Conservation (phyloP, 768 basidiomycete species). For the Kondoa subrosea region DNA sequence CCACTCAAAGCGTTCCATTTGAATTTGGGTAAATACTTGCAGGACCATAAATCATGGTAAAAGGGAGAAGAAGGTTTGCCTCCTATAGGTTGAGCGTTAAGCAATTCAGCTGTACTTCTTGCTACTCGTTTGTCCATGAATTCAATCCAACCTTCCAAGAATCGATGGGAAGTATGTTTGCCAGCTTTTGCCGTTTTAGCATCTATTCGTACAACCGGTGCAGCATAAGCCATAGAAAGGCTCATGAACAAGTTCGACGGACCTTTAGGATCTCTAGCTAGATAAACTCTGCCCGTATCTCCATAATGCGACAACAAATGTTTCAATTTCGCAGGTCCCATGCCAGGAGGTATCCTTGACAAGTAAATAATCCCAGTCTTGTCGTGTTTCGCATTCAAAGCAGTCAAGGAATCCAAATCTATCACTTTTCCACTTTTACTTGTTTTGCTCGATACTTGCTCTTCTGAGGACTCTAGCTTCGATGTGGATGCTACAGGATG, state of each 20-base stretch:
- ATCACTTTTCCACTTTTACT: conserved; percentile 26
- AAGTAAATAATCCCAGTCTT: conserved; percentile 56
- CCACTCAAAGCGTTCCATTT: conserved; percentile 99
- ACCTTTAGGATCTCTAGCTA: conserved; percentile 31
- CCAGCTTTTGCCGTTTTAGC: conserved; percentile 18
- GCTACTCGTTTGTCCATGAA: conserved; percentile 88
- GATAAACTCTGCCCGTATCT: conserved; percentile 76
- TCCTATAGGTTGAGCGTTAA: conserved; percentile 76
- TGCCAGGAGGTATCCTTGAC: conserved; percentile 88
- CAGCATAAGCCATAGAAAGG: neutral
- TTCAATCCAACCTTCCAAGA: conserved; percentile 95
- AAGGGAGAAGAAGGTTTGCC: conserved; percentile 78
- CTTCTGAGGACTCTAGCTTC: conserved; percentile 12
- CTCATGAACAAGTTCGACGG: conserved; percentile 12
- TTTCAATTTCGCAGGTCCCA: conserved; percentile 89
- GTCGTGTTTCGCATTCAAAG: conserved; percentile 12
- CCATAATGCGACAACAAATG: conserved; percentile 82
- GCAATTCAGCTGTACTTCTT: conserved; percentile 74
- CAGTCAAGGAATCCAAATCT: conserved; percentile 12
- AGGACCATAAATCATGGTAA: conserved; percentile 97
- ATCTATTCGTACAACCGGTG: neutral
- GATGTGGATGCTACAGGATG: neutral
- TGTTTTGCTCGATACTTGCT: conserved; percentile 27
- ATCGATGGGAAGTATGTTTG: conserved; percentile 39
- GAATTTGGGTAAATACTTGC: conserved; percentile 95